phyloP scores from a whole-genome alignment of 192 early-diverging fungal species.

The Coemansia sp. region DNA sequence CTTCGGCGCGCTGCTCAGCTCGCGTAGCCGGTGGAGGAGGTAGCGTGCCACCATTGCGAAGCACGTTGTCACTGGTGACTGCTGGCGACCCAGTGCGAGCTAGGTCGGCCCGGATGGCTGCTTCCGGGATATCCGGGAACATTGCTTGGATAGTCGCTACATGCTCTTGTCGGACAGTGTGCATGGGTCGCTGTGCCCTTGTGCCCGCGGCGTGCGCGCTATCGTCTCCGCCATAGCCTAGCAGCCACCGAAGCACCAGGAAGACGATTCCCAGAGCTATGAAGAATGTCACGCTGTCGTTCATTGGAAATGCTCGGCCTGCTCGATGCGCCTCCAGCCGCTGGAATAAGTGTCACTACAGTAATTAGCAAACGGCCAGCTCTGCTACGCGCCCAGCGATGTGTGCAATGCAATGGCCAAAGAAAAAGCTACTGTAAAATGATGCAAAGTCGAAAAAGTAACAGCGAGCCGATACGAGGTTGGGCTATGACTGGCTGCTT shows the following conservation, averaged over 20 bases:
- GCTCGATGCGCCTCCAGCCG: background rate
- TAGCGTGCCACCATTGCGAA: slow-evolving; percentile 57
- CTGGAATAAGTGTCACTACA: background rate
- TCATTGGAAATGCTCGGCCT: slow-evolving; percentile 15
- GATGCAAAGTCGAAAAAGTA: no score
- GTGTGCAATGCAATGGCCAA: no score
- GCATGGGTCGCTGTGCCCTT: slow-evolving; percentile 23
- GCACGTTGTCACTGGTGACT: slow-evolving; percentile 75
- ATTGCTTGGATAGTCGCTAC: slow-evolving; percentile 71
- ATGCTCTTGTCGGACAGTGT: slow-evolving; percentile 45
- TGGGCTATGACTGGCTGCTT: no score
- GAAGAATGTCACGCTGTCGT: slow-evolving; percentile 42
- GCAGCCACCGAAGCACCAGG: slow-evolving; percentile 44
- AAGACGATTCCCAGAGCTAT: slow-evolving; percentile 45
- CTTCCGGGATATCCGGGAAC: slow-evolving; percentile 78
- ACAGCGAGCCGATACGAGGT: no score
- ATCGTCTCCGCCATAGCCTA: slow-evolving; percentile 39
- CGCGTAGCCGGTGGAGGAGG: slow-evolving; percentile 32
- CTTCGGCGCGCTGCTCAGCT: slow-evolving; percentile 22
- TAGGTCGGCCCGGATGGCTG: slow-evolving; percentile 71
- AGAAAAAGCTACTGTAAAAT: no score
- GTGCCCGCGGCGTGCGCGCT: slow-evolving; percentile 9
- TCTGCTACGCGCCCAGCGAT: no score
- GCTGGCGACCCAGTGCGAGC: slow-evolving; percentile 80
- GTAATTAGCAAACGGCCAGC: background rate